Conservation (phyloP, 768 basidiomycete species). For the Cystofilobasidium macerans region DNA sequence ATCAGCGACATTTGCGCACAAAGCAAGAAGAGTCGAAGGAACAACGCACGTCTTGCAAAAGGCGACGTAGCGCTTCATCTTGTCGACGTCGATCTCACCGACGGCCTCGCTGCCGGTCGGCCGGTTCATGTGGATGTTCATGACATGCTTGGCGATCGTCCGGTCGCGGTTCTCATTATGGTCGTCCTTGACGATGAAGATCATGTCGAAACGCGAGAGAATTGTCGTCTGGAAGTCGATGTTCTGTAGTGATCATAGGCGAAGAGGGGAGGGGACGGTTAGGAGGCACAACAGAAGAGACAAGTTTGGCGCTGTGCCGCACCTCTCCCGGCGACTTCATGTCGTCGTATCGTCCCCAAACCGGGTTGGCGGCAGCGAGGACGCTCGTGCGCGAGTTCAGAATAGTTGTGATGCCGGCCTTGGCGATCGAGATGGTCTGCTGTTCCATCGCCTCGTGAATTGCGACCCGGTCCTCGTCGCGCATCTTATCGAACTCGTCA, state of each 20-base stretch:
- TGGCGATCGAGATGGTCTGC: constrained; percentile 97
- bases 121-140: constrained; percentile 98
- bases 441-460: constrained; percentile 99
- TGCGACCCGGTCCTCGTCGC: constrained; percentile 95
- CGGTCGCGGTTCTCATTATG: constrained; percentile 89
- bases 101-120: constrained; percentile 57
- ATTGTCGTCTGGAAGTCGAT: constrained; percentile 98
- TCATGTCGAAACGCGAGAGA: constrained; percentile 97
- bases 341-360: constrained; percentile 95
- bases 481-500: constrained; percentile 99
- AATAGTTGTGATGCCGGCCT: constrained; percentile 96
- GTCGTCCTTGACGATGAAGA: constrained; percentile 96
- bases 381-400: constrained; percentile 92
- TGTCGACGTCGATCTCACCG: constrained; percentile 89
- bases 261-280: neutral
- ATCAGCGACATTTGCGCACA: neutral
- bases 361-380: constrained; percentile 92
- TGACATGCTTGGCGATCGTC: constrained; percentile 93
- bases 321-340: constrained; percentile 92
- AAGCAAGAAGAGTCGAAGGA: neutral
- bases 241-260: constrained; percentile 45
- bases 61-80: constrained; percentile 95
- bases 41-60: constrained; percentile 76
- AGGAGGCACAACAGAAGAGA: neutral
- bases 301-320: too few relatives aligned